Base-by-base conservation (phyloP, 108 stramenopile species). In the Fragilariopsis cylindrus region DNA sequence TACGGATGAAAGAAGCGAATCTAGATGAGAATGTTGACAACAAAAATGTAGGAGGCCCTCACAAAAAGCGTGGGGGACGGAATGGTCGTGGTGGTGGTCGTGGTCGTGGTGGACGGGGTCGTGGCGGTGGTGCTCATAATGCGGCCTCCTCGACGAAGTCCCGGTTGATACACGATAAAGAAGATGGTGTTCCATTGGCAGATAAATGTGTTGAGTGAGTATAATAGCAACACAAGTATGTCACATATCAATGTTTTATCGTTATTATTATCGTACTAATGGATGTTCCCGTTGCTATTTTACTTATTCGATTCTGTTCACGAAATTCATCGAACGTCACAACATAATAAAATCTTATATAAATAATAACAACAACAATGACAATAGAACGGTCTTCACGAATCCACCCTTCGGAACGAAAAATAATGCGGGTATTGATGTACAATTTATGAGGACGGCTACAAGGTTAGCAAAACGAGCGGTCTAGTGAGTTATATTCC, bases 371-470 rank as follows among this genome's bases (percentile, higher is more conserved):
- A 30, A 30, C 30, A 30, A 30, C 30, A 30, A 30, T 30, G 30
- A 30, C 30, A 30, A 45, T 46, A 90, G 91, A 73, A 91, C 90
- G 40, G 92, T 93, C 8, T 60, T 96, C 30, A 93, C 91, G 4
- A 96, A 96, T 82, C 94, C 94, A 74, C 94, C 94, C 9, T 96
- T 96, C 74, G 94, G 94, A 43, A 96, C 94, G 15, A 96, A 96
- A 75, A 77, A 92, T 60, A 96, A 96, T 80, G 91, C 92, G 44
- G 94, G 94, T 4, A 93, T 96, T 45, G 94, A 96, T 69, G 75
- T 96, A 40, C 82, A 85, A 66, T 96, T 96, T 58, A 72, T 96
- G 13, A 72, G 70, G 39, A 77, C 92, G 3, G 93, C 85, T 3
- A 82, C 80, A 21, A 80, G 88, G 13, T 55, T 93, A 57, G 92